Conservation (phyloP, 257 asterid genomes). For the Parsonsia alboflavescens region DNA sequence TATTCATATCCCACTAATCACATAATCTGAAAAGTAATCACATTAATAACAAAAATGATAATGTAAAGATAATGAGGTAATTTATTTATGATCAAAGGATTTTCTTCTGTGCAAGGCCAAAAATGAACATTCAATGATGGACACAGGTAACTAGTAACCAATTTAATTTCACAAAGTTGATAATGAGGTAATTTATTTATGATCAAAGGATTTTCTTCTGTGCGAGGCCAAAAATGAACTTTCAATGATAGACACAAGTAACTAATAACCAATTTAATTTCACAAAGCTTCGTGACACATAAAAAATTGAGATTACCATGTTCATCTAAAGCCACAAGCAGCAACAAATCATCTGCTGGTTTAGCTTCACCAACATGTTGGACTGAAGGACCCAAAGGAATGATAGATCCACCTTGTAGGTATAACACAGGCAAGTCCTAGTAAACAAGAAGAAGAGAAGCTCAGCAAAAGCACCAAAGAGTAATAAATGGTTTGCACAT, state of each 20-base stretch:
- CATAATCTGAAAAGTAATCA: no score
- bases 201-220: no score
- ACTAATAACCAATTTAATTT: neutral
- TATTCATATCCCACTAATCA: neutral
- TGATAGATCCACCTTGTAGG: constrained; percentile 84
- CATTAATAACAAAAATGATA: neutral
- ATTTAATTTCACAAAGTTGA: neutral
- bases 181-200: no score
- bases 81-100: no score
- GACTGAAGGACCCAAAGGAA: constrained; percentile 57
- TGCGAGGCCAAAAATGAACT: no score
- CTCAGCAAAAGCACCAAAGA: neutral
- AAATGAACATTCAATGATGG: no score
- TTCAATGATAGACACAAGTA: neutral
- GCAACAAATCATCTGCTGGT: constrained; percentile 54
- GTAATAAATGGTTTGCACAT: neutral
- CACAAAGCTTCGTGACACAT: constrained; percentile 1
- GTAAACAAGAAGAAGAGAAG: constrained; percentile 18
- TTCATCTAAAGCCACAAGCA: constrained; percentile 80
- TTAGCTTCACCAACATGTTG: constrained; percentile 82
- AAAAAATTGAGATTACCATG: constrained; percentile 43
- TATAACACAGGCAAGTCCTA: constrained; percentile 90
- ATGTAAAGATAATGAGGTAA: no score
- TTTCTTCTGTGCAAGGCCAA: no score
- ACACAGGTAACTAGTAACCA: neutral